Percentiles rank a stretch among this genome's conserved stretches.
Conservation (phyloP, 257 asterid species). For the Coffea canephora region DNA sequence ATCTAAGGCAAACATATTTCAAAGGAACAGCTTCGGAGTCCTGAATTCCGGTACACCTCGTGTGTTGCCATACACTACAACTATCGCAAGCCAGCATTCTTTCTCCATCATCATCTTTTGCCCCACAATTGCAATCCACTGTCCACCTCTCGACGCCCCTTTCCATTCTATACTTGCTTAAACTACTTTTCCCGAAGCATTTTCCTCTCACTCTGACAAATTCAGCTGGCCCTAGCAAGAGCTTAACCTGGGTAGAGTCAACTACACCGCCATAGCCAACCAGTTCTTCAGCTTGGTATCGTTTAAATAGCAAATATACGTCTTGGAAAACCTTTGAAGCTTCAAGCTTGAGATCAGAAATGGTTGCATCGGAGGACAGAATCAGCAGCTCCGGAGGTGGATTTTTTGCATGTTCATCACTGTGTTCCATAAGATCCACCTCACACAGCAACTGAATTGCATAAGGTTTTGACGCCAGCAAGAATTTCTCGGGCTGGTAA, state of each 20-base stretch:
- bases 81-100: slow-evolving; percentile 92
- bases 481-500: slow-evolving; percentile 50
- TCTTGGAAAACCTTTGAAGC: slow-evolving; percentile 81
- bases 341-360: slow-evolving; percentile 78
- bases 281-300: slow-evolving; percentile 81
- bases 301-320: slow-evolving; percentile 67
- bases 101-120: slow-evolving; percentile 94
- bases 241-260: slow-evolving; percentile 79
- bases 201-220: slow-evolving; percentile 54
- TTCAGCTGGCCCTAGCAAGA: slow-evolving; percentile 63
- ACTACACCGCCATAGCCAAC: slow-evolving; percentile 73
- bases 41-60: slow-evolving; percentile 74
- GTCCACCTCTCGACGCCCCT: slow-evolving; percentile 90
- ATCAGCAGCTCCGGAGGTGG: slow-evolving; percentile 79
- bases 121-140: slow-evolving; percentile 86
- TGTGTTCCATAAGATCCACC: slow-evolving; percentile 66
- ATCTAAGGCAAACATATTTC: slow-evolving; percentile 50
- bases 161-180: slow-evolving; percentile 73
- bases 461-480: slow-evolving; percentile 32
- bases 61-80: slow-evolving; percentile 94
- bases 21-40: slow-evolving; percentile 65
- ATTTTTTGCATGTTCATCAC: slow-evolving; percentile 39
- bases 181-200: slow-evolving; percentile 54
- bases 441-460: slow-evolving; percentile 65
- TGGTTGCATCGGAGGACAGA: slow-evolving; percentile 69